Base-by-base conservation (phyloP, 2,329 filamentous ascomycete genomes). In the Aspergillus amoenus region DNA sequence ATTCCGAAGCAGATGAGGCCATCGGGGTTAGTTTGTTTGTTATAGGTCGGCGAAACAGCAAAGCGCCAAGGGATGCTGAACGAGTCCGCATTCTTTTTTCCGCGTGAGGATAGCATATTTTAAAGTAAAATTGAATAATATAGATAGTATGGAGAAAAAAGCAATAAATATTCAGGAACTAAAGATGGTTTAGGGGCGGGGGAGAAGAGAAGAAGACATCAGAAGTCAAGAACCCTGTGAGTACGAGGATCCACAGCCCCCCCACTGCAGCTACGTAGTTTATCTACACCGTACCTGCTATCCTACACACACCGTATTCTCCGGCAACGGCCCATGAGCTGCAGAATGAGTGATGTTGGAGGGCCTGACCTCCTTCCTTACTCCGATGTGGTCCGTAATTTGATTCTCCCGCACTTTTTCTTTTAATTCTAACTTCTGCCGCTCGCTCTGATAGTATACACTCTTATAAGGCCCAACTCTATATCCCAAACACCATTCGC, bases 1-100 rank as follows among this genome's bases (percentile, higher is more conserved):
- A 68, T 62, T n/a, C 66, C 71, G 52, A 74, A 67, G n/a, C 70
- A 73, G 27, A 74, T 70, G 13, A 72, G 56, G 1, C 73, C 73
- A 4, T 56, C 55, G 5, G 70, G 69, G 50, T 71, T 73, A 4
- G 61, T 63, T 34, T 69, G 59, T 9, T 63, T 64, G 45, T 72
- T 61, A 53, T 72, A 71, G 9, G 59, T 60, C 7, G 66, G 61
- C 3, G 61, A 58, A 8, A 61, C 61, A n/a, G 63, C 62, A 52
- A 66, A 71, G 48, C 68, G 57, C 68, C 70, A 72, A 24, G 64
- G 65, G n/a, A 61, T 58, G 18, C 57, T 55, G 22, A 68, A 53
- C 13, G 62, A 47, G 17, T 61, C 54, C 24, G 66, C 59, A 52
- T 68, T 67, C 34, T 57, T 62, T n/a, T 57, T 52, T 6, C 63